Evolutionary conservation across 176 grass and related monocot genomes (phyloP).

Genomic region (Eragrostis nindensis): DNA sequence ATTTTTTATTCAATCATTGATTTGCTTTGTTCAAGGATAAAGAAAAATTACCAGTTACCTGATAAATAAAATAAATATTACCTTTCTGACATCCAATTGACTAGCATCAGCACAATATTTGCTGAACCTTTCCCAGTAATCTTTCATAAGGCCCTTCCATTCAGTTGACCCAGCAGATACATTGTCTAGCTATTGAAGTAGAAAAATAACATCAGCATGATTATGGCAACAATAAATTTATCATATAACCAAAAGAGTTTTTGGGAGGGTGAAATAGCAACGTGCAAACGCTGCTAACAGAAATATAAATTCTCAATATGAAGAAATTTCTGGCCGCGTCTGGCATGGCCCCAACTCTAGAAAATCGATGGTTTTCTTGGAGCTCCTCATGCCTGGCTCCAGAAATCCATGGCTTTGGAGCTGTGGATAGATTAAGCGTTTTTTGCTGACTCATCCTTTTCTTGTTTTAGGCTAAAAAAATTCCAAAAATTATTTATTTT

Average conservation of each 20-base stretch:
- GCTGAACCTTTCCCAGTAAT: slow-evolving; percentile 91
- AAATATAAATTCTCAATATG: slow-evolving; percentile 5
- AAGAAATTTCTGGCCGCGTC: neutral
- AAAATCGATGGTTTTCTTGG: too few relatives aligned
- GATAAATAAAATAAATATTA: slow-evolving; percentile 37
- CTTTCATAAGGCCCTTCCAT: slow-evolving; percentile 87
- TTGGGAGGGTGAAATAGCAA: slow-evolving; percentile 18
- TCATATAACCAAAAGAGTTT: neutral
- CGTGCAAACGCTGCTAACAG: neutral
- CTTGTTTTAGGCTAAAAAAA: too few relatives aligned
- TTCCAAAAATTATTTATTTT: too few relatives aligned
- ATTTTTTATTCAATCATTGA: neutral
- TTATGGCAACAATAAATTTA: slow-evolving; percentile 14
- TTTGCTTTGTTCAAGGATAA: slow-evolving; percentile 3
- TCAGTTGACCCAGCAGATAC: slow-evolving; percentile 88
- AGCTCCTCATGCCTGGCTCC: too few relatives aligned
- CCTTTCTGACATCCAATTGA: slow-evolving; percentile 69
- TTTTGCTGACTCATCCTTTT: too few relatives aligned
- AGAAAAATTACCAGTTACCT: neutral
- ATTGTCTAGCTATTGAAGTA: slow-evolving; percentile 83
- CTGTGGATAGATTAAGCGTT: too few relatives aligned
- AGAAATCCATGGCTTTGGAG: too few relatives aligned
- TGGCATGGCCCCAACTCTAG: too few relatives aligned
- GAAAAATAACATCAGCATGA: slow-evolving; percentile 34
- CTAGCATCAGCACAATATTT: slow-evolving; percentile 73